These are phyloP conservation scores for Pisolithus tinctorius DNA, from an alignment of 768 basidiomycete species.

Conservation along the genomic window DNA sequence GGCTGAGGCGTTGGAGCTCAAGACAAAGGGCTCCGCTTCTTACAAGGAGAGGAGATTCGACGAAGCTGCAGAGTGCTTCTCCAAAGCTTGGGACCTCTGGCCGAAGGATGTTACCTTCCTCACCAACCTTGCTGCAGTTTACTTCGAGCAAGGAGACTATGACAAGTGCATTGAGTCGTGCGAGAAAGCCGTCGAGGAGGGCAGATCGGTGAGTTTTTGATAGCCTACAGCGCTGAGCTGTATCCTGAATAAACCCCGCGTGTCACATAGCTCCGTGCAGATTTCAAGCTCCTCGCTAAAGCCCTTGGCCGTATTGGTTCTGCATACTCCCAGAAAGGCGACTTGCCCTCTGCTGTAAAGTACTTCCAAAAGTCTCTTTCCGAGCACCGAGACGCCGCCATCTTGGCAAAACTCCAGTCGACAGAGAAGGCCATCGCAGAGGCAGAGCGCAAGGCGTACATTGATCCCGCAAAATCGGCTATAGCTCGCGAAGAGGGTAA, in stretches of 20 bases:
- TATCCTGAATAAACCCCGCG: neutral
- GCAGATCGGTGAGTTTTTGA: conserved; percentile 52
- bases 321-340: conserved; percentile 75
- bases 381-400: conserved; percentile 92
- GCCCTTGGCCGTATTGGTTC: conserved; percentile 87
- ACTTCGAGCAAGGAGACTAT: conserved; percentile 91
- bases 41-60: conserved; percentile 86
- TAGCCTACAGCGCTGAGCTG: neutral
- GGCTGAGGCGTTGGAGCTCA: conserved; percentile 72
- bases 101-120: conserved; percentile 92
- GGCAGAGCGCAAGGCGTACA: conserved; percentile 72
- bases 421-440: conserved; percentile 76
- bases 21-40: conserved; percentile 68
- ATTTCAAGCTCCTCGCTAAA: conserved; percentile 94
- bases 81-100: conserved; percentile 88
- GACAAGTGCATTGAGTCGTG: conserved; percentile 87
- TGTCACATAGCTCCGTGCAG: conserved; percentile 61
- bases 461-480: conserved; percentile 80
- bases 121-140: conserved; percentile 84
- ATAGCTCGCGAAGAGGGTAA: conserved; percentile 91
- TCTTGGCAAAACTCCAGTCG: conserved; percentile 85
- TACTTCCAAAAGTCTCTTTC: conserved; percentile 90
- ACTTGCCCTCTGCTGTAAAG: conserved; percentile 74
- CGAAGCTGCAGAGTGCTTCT: conserved; percentile 67
- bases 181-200: conserved; percentile 96